A percentile compares a stretch with the other conserved stretches of the same genome.
Evolutionary conservation across 2,329 filamentous ascomycete species (phyloP).

Genomic region (Albophoma yamanashiensis): DNA sequence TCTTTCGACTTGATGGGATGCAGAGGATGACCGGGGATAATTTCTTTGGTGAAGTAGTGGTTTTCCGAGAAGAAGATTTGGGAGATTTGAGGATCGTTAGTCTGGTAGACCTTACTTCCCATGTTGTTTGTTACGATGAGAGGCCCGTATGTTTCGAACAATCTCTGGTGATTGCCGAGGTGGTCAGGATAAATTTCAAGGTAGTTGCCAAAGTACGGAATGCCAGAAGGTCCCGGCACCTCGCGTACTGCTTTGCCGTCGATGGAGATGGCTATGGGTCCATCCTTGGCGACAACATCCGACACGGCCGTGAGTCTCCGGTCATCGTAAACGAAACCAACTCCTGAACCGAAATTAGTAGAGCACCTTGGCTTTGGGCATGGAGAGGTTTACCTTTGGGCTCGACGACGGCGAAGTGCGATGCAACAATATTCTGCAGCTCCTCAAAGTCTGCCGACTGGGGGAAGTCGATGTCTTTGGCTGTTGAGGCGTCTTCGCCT

Average conservation of each 20-base stretch:
- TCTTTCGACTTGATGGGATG: constrained; percentile 28
- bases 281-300: constrained; percentile 22
- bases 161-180: constrained; percentile 42
- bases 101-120: constrained; percentile 36
- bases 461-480: constrained; percentile 26
- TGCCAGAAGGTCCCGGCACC: constrained; percentile 36
- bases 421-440: constrained; percentile 27
- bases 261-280: constrained; percentile 30
- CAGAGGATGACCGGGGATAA: constrained; percentile 38
- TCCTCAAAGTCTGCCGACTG: constrained; percentile 21
- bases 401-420: constrained; percentile 32
- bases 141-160: constrained; percentile 42
- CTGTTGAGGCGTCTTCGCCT: constrained; percentile 25
- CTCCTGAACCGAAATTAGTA: constrained; percentile 14
- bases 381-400: constrained; percentile 19
- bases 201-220: constrained; percentile 41
- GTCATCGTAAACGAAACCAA: constrained; percentile 23
- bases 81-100: constrained; percentile 37
- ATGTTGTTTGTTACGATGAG: constrained; percentile 41
- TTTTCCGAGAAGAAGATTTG: constrained; percentile 34
- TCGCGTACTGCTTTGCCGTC: constrained; percentile 37
- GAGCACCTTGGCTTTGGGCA: neutral
- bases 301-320: constrained; percentile 18
- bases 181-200: constrained; percentile 47
- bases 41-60: constrained; percentile 42